Evolutionary conservation across 805 yeast genomes (phyloP), one percentile per base, ranked within the genome.

Genomic region (Kuraishia hungarica): DNA sequence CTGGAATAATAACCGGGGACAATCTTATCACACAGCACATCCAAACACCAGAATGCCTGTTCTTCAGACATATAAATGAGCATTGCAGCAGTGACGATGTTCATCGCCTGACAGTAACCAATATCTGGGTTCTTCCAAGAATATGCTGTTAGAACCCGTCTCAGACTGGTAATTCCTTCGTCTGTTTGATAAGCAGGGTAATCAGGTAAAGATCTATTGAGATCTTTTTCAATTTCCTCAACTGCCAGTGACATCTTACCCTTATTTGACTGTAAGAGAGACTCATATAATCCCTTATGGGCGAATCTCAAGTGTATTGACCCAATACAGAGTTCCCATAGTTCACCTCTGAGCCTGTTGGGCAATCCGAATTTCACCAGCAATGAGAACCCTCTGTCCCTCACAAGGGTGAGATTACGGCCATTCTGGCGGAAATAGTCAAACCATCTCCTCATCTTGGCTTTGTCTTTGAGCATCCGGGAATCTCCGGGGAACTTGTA

Each of bases 21-120:
- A 57, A 88, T 80, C 47, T 83, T 79, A 57, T 91, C 96, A 72
- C 97, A 91, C 2, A 94, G 70, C 19, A 82, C 80, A 55, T 84
- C 81, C 55, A 94, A 76, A 56, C 93, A 82, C 98, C 98, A 94
- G 65, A 90, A 94, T 0, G 97, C 98, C 69, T 94, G 98, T 60
- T 93, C 99, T 68, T 94, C 99, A 8, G 96, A 87, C 87, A 89
- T 91, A 67, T 83, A 87, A 47, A 87, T 87, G 57, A 88, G 71
- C 54, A 88, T 68, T 0, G 89, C 92, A 1, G 96, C 96, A 1
- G 82, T 83, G 8, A 88, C 91, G 53, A 94, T 94, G 67, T 94
- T 94, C 99, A 96, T 94, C 1, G 98, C 99, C 69, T 94, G 99
- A 67, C 99, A 94, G 68, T 94, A 94, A 0, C 99, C 99, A 24